Conservation (phyloP, 208 protist species). For the Angomonas ambiguus region DNA sequence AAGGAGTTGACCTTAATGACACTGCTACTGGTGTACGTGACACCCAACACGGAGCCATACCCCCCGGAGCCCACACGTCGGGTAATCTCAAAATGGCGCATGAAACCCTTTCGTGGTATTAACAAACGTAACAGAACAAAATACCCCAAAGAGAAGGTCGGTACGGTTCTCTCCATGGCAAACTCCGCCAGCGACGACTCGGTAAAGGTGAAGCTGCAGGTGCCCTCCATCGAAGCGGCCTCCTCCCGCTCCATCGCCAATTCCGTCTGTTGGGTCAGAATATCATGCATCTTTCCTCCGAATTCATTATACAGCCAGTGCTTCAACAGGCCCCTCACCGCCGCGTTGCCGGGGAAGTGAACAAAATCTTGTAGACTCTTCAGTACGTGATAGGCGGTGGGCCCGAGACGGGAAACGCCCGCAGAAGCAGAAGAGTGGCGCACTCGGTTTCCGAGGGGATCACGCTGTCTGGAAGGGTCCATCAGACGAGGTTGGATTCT, state of each 20-base stretch:
- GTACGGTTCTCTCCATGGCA: neutral
- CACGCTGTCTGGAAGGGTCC: conserved; percentile 4
- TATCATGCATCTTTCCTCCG: conserved; percentile 14
- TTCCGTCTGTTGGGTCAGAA: neutral
- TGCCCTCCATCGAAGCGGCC: neutral
- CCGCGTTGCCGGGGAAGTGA: conserved; percentile 21
- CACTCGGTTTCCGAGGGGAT: neutral
- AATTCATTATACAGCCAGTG: conserved; percentile 36
- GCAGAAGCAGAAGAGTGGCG: neutral
- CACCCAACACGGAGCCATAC: conserved; percentile 51
- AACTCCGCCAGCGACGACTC: neutral
- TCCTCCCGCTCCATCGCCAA: neutral
- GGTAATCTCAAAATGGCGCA: conserved; percentile 23
- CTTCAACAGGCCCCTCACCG: conserved; percentile 26
- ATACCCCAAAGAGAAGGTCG: conserved; percentile 31
- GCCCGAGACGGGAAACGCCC: conserved; percentile 19
- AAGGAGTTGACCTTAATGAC: neutral
- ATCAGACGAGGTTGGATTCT: conserved; percentile 16
- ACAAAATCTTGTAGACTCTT: conserved; percentile 38
- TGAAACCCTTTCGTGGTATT: conserved; percentile 23
- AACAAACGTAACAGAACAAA: conserved; percentile 60
- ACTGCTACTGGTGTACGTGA: conserved; percentile 4
- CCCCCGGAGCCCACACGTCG: conserved; percentile 64
- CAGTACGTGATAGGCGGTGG: conserved; percentile 41
- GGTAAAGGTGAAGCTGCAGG: neutral